Evolutionary conservation across 2,329 filamentous ascomycete species (phyloP).

Genomic region (Colletotrichum echinochloae): DNA sequence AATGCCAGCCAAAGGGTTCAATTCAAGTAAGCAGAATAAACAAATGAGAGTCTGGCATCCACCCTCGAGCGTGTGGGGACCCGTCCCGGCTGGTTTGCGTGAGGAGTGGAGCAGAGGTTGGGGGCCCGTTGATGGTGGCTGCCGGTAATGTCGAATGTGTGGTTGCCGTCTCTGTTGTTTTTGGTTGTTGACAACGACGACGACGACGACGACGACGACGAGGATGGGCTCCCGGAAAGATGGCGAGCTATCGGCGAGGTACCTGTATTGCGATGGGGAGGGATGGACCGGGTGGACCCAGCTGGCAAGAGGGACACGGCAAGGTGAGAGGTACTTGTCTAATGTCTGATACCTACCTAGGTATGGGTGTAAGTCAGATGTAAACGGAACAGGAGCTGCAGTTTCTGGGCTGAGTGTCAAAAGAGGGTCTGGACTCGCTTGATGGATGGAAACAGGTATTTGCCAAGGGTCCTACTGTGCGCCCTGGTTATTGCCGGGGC

Average conservation of each 20-base stretch:
- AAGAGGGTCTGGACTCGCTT: slow-evolving; percentile 27
- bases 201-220: not conserved
- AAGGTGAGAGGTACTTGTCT: not conserved
- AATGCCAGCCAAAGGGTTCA: slow-evolving; percentile 23
- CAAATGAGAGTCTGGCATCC: slow-evolving; percentile 8
- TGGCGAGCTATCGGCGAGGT: not conserved
- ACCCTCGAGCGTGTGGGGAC: slow-evolving; percentile 11
- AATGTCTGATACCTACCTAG: not conserved
- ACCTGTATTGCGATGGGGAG: not conserved
- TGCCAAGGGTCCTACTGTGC: slow-evolving; percentile 35
- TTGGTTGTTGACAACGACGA: not conserved
- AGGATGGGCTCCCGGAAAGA: not conserved
- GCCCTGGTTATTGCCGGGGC: slow-evolving; percentile 37
- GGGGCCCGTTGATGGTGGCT: slow-evolving; percentile 3
- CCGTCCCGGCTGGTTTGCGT: slow-evolving; percentile 22
- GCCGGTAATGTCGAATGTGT: not conserved
- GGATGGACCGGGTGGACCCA: not conserved
- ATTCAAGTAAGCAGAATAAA: slow-evolving; percentile 27
- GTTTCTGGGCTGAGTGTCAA: slow-evolving; percentile 29
- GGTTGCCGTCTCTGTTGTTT: not conserved
- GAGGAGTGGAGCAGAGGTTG: slow-evolving; percentile 18
- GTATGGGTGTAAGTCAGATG: slow-evolving; percentile 15
- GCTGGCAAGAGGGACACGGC: not conserved
- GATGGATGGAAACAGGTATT: slow-evolving; percentile 26
- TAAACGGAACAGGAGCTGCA: slow-evolving; percentile 21